Evolutionary conservation across 192 early-diverging fungal genomes (phyloP).

Genomic region (Spizellomyces sp.): DNA sequence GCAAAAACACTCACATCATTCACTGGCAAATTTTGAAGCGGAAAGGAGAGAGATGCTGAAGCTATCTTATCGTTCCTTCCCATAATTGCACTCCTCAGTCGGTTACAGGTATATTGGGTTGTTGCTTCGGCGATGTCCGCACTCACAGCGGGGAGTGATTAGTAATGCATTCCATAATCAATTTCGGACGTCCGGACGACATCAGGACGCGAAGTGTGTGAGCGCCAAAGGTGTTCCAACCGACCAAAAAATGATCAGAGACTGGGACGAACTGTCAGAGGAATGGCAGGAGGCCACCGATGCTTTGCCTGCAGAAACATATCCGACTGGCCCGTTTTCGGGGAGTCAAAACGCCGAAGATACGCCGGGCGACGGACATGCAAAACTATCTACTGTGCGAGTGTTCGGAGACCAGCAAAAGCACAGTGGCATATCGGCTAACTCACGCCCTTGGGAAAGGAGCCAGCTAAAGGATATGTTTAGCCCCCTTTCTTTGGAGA

Average conservation of each 20-base stretch:
- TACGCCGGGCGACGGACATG: too few species aligned
- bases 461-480: slow-evolving; percentile 30
- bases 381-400: neutral
- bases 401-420: neutral
- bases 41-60: slow-evolving; percentile 20
- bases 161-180: too few species aligned
- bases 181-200: too few species aligned
- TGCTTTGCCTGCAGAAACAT: too few species aligned
- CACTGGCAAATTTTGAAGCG: slow-evolving; percentile 18
- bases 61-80: slow-evolving; percentile 32
- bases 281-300: slow-evolving; percentile 24
- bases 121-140: too few species aligned
- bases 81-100: slow-evolving; percentile 4
- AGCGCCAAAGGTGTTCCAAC: neutral
- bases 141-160: too few species aligned
- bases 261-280: slow-evolving; percentile 29
- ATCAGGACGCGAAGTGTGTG: too few species aligned
- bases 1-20: slow-evolving; percentile 35
- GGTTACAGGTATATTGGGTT: too few species aligned
- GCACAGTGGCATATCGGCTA: neutral
- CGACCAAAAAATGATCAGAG: slow-evolving; percentile 12
- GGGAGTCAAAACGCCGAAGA: too few species aligned
- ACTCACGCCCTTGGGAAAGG: slow-evolving; percentile 1
- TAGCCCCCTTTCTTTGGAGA: slow-evolving; percentile 21
- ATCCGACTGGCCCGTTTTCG: too few species aligned